Evolutionary conservation across 345 rosid genomes (phyloP), one percentile per base, ranked within the genome.

Genomic region (Capsella bursapastoris): DNA sequence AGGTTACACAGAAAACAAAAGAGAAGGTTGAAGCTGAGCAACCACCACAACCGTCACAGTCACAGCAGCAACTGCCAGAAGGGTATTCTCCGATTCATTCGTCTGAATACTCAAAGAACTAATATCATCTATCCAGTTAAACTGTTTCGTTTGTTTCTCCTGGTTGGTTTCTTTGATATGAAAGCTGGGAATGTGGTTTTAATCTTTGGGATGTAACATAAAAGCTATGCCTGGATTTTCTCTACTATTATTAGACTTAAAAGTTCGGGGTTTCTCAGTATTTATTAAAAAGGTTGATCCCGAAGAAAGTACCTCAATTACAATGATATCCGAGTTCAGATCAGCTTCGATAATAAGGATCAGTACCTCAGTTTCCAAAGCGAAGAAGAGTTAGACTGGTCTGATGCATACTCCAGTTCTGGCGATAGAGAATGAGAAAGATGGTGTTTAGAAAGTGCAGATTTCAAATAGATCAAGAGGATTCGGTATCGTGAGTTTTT

Each of bases 1-100:
- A 93, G 18, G 94, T 93, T 62, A 85, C 90, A 22, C 92, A 93
- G 82, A 91, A 87, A 83, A 83, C 97, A 27, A 87, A 83, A 75
- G 98, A 93, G 38, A 93, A 88, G 79, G 94, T 83, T 47, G 66
- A 64, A 82, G 86, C 88, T 1, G 97, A 90, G 82, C 92, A 85
- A 16, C 78, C 78, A 0, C 13, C 63, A 4, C 63, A 68, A 49
- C 57, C 68, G 1, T 12, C 79, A 43, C 31, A 59, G 73, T 37
- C 71, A 5, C 60, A 76, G 59, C 74, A 53, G 65, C 75, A 61
- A 45, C 58, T 44, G 40, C 76, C 81, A 0, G 79, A 85, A 71
- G 91, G 88, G 51, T 85, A 86, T 70, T 50, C 81, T 40, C 88
- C 74, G 56, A 73, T 83, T 60, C 67, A 71, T 41, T 56, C 72